phyloP scores from a whole-genome alignment of 768 basidiomycete species.

The Leccinum fibrillosum region DNA sequence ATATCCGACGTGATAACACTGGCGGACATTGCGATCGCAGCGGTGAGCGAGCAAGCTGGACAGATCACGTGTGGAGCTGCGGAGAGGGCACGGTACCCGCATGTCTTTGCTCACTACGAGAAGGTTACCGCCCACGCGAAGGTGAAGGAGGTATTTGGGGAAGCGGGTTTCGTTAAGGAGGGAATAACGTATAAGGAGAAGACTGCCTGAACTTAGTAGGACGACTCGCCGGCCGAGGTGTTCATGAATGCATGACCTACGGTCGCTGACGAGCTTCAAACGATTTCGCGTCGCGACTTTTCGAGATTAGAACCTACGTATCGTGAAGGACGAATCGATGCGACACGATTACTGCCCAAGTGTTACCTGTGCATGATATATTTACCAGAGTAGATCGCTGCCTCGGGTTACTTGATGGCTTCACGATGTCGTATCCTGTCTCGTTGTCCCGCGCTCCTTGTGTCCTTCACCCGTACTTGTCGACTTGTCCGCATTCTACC shows the following conservation, averaged over 20 bases:
- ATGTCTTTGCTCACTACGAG: slow-evolving; percentile 25
- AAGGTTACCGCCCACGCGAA: slow-evolving; percentile 19
- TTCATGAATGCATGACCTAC: no score
- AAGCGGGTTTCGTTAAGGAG: slow-evolving; percentile 18
- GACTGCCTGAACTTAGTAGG: background rate
- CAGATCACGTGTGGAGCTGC: slow-evolving; percentile 23
- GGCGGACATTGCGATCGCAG: slow-evolving; percentile 26
- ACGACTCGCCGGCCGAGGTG: no score
- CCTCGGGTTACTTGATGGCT: no score
- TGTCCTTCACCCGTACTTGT: no score
- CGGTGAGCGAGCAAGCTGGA: slow-evolving; percentile 19
- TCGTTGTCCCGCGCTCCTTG: no score
- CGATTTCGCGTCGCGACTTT: background rate
- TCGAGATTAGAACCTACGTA: background rate
- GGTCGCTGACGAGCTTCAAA: background rate
- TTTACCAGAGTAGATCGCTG: no score
- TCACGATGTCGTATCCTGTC: no score
- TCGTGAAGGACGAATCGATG: background rate
- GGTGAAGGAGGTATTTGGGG: slow-evolving; percentile 18
- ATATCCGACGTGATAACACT: slow-evolving; percentile 23
- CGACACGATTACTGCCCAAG: no score
- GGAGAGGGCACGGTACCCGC: slow-evolving; percentile 26
- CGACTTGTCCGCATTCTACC: no score
- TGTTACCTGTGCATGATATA: no score
- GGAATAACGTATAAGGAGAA: slow-evolving; percentile 9